Percentiles rank a stretch among this genome's conserved stretches.
These are phyloP conservation scores for Eragrostis curvula DNA, from an alignment of 176 grass and related monocot species.

Conservation along the genomic window DNA sequence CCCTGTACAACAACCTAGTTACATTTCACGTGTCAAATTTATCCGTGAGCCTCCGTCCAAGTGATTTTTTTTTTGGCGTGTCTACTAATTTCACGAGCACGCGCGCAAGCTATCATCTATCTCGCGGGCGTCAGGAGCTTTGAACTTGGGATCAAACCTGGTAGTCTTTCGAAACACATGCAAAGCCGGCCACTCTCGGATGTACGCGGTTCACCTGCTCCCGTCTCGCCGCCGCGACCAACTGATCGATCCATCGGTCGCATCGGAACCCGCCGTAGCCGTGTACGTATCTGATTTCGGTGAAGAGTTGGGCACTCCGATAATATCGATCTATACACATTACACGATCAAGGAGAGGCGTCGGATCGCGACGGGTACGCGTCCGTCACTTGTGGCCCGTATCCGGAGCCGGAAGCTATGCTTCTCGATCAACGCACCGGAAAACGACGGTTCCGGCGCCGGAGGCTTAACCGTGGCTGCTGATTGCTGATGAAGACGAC, in stretches of 20 bases:
- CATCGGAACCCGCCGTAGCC: background rate
- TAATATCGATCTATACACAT: no score
- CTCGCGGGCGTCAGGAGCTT: background rate
- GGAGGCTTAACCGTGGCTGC: slow-evolving; percentile 6
- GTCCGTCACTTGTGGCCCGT: background rate
- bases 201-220: slow-evolving; percentile 8
- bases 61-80: background rate
- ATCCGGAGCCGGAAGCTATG: slow-evolving; percentile 5
- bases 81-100: background rate
- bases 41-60: background rate
- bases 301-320: background rate
- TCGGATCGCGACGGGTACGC: slow-evolving; percentile 19
- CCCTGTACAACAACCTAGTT: background rate
- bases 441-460: slow-evolving; percentile 17
- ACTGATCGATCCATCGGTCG: background rate
- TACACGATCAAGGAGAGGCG: background rate
- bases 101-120: background rate
- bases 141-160: background rate
- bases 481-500: no score
- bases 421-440: slow-evolving; percentile 30
- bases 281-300: slow-evolving; percentile 30
- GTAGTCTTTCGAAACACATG: background rate
- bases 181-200: background rate
- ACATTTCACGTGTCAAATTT: background rate
- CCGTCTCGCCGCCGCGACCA: background rate